These are phyloP conservation scores for Striga asiatica DNA, from an alignment of 257 asterid species.

Conservation along the genomic window DNA sequence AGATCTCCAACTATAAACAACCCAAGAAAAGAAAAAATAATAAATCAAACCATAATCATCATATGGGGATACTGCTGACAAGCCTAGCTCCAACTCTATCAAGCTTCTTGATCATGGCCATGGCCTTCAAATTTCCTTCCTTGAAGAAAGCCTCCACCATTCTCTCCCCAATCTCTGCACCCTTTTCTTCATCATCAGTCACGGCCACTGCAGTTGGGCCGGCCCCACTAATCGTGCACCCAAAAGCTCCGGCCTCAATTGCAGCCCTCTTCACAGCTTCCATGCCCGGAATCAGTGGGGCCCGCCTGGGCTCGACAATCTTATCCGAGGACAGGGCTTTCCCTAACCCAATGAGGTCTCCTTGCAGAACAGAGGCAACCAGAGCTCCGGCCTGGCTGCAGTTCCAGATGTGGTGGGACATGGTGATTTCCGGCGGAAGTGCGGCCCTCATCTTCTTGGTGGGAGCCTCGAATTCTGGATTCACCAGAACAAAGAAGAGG, in stretches of 20 bases:
- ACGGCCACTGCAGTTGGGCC: conserved; percentile 88
- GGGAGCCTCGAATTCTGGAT: conserved; percentile 82
- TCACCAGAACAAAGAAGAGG: conserved; percentile 55
- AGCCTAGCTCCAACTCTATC: conserved; percentile 90
- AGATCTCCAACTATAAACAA: no score
- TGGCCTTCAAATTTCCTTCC: conserved; percentile 60
- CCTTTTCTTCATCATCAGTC: conserved; percentile 50
- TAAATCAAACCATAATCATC: neutral
- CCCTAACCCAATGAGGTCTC: conserved; percentile 52
- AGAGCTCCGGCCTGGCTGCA: conserved; percentile 78
- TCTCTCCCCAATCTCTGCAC: conserved; percentile 54
- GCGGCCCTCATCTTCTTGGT: conserved; percentile 91
- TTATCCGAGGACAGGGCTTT: conserved; percentile 72
- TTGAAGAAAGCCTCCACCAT: conserved; percentile 79
- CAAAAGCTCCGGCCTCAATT: conserved; percentile 59
- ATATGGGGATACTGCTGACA: conserved; percentile 28
- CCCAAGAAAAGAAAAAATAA: no score
- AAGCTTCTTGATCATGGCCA: conserved; percentile 60
- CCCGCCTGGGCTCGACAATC: conserved; percentile 82
- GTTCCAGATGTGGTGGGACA: conserved; percentile 79
- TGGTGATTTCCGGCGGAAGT: conserved; percentile 47
- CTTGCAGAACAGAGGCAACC: conserved; percentile 72
- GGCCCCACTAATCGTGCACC: conserved; percentile 88
- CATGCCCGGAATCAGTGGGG: conserved; percentile 84
- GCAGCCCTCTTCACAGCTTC: conserved; percentile 82